These are phyloP conservation scores for Davidsoniella neocaledoniae DNA, from an alignment of 2,329 filamentous ascomycete species.

Conservation along the genomic window DNA sequence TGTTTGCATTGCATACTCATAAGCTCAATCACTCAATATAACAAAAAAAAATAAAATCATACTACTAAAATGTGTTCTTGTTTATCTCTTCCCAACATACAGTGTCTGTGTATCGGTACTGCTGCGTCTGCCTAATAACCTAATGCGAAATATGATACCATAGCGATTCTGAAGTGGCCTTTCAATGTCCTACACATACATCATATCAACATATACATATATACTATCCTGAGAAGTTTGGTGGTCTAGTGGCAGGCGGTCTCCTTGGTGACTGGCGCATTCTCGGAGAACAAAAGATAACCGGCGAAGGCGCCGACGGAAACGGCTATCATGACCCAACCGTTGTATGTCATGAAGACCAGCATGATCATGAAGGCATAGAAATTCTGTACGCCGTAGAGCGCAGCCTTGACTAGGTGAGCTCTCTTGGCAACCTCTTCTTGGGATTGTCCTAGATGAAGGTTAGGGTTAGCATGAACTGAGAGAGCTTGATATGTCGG, in stretches of 20 bases:
- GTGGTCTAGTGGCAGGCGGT: constrained; percentile 67
- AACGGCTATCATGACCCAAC: constrained; percentile 89
- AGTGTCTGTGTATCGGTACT: too few relatives aligned
- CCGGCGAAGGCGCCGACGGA: constrained; percentile 78
- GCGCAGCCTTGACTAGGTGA: constrained; percentile 59
- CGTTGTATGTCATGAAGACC: constrained; percentile 99
- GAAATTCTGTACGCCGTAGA: constrained; percentile 91
- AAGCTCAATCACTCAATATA: too few relatives aligned
- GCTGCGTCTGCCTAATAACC: too few relatives aligned
- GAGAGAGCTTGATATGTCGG: not conserved
- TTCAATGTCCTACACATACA: too few relatives aligned
- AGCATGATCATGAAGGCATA: constrained; percentile 99
- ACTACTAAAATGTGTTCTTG: too few relatives aligned
- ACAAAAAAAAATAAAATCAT: too few relatives aligned
- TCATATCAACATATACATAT: too few relatives aligned
- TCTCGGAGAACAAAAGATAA: constrained; percentile 64
- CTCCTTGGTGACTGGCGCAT: constrained; percentile 58
- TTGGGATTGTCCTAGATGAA: constrained; percentile 55
- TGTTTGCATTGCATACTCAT: too few relatives aligned
- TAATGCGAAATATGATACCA: too few relatives aligned
- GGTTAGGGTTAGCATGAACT: not conserved
- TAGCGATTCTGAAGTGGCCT: too few relatives aligned
- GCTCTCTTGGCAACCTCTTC: constrained; percentile 45
- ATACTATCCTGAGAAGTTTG: not conserved
- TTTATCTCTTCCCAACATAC: too few relatives aligned